Evolutionary conservation across 768 basidiomycete species (phyloP).

Genomic region (Tulasnella sp.): DNA sequence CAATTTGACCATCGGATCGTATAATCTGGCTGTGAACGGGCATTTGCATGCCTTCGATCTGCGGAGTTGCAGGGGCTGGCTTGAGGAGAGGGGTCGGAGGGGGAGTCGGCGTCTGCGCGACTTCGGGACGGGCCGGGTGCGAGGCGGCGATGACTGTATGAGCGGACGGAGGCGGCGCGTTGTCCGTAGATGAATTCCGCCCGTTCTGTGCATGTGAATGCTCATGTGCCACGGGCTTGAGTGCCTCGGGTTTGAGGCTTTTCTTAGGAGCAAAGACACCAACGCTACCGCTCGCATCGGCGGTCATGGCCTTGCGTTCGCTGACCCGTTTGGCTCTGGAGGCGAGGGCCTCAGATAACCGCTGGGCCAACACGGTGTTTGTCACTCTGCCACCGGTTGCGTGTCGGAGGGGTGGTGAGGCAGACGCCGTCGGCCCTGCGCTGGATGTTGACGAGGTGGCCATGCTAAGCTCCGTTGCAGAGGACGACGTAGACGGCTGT

Average conservation of each 20-base stretch:
- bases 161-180: neutral
- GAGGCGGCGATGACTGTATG: neutral
- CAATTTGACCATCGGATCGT: neutral
- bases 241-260: slow-evolving; percentile 2
- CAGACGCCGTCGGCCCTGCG: slow-evolving; percentile 17
- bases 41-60: slow-evolving; percentile 2
- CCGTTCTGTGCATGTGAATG: neutral
- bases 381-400: slow-evolving; percentile 43
- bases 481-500: slow-evolving; percentile 25
- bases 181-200: no score
- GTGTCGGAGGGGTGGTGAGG: slow-evolving; percentile 8
- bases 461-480: slow-evolving; percentile 14
- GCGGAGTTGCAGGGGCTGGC: neutral
- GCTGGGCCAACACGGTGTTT: slow-evolving; percentile 18
- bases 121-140: neutral
- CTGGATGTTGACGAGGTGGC: slow-evolving; percentile 7
- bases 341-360: slow-evolving; percentile 62
- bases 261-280: neutral
- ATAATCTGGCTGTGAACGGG: neutral
- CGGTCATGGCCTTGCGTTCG: slow-evolving; percentile 31
- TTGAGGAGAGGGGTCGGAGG: neutral
- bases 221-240: slow-evolving; percentile 3
- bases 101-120: neutral
- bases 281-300: slow-evolving; percentile 21
- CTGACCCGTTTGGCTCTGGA: slow-evolving; percentile 61